Evolutionary conservation across 805 yeast species (phyloP), one percentile per base, ranked within the genome.

Genomic region (Naumovozyma baii): DNA sequence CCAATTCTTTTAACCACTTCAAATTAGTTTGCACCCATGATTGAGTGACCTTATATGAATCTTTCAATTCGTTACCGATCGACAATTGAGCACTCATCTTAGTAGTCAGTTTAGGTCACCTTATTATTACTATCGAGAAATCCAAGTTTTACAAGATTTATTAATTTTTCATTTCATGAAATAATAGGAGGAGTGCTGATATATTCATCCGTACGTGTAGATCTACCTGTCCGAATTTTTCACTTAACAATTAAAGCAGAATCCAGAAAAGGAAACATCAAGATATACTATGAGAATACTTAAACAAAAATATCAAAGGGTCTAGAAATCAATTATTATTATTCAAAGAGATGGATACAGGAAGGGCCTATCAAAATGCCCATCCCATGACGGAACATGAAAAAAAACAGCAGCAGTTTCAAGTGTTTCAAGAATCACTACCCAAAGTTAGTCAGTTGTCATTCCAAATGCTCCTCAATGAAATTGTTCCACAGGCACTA

Each of bases 11-110:
- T 9, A 90, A 64, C 83, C 92, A 88, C 33, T 69, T 70, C 38
- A 83, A 62, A 32, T 92, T 87, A 40, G 78, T 75, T 37, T 67
- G 63, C 37, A 81, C 73, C 97, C 97, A 92, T 43, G 77, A 78
- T 44, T 74, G 73, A 1, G 95, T 83, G 35, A 72, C 70, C 46
- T 82, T 80, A 67, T 69, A 92, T 12, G 85, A 78, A 59, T 92
- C 96, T 53, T 81, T 79, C 41, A 82, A 64, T 52, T 80, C 87
- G 57, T 80, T 78, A 22, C 90, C 92, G 33, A 82, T 73, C 13
- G 66, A 61, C 16, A 60, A 37, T 20, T 47, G 49, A 14, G 44
- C 45, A 31, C 54, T 49, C 60, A 56, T 58, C 9, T 13, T 29
- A 7, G 7, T 22, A 7, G 7, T 22, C 26, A 10, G 10, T 7